Percentiles rank a stretch among this genome's conserved stretches.
Evolutionary conservation across 1,139 yeast species (phyloP).

Genomic region (Tardiomyces blankii): DNA sequence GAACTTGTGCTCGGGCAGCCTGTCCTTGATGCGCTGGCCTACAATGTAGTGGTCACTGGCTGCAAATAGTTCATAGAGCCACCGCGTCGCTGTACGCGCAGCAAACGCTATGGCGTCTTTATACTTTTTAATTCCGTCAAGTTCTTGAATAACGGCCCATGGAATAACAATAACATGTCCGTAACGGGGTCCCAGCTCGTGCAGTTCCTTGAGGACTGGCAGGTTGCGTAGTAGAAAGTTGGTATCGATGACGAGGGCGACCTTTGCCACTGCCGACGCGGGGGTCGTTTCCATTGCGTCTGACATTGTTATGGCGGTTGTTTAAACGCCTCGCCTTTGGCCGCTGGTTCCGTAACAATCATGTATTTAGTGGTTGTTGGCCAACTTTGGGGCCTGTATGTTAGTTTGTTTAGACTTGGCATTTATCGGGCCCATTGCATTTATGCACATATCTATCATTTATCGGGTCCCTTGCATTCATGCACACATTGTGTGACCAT

Average conservation of each 20-base stretch:
- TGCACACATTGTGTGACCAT: too few species aligned
- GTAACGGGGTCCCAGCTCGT: constrained; percentile 30
- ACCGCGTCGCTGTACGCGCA: constrained; percentile 68
- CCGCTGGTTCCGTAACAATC: too few species aligned
- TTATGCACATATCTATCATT: too few species aligned
- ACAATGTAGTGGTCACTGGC: constrained; percentile 37
- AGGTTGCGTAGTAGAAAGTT: constrained; percentile 64
- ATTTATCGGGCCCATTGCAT: too few species aligned
- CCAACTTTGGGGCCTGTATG: too few species aligned
- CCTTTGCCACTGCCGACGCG: neutral
- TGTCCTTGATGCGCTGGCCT: constrained; percentile 40
- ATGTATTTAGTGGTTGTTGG: too few species aligned
- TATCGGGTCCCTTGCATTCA: too few species aligned
- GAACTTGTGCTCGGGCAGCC: constrained; percentile 37
- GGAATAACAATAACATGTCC: constrained; percentile 54
- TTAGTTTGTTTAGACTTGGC: too few species aligned
- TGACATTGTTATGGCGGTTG: too few species aligned
- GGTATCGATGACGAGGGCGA: constrained; percentile 54
- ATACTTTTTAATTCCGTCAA: constrained; percentile 59
- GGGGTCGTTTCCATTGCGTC: neutral
- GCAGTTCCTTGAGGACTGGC: constrained; percentile 40
- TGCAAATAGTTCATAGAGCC: constrained; percentile 62
- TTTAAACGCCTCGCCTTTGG: too few species aligned
- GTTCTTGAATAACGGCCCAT: constrained; percentile 53
- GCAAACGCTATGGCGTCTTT: constrained; percentile 16